Evolutionary conservation across 164 flowering plant species (phyloP).

Genomic region (Piper longum): DNA sequence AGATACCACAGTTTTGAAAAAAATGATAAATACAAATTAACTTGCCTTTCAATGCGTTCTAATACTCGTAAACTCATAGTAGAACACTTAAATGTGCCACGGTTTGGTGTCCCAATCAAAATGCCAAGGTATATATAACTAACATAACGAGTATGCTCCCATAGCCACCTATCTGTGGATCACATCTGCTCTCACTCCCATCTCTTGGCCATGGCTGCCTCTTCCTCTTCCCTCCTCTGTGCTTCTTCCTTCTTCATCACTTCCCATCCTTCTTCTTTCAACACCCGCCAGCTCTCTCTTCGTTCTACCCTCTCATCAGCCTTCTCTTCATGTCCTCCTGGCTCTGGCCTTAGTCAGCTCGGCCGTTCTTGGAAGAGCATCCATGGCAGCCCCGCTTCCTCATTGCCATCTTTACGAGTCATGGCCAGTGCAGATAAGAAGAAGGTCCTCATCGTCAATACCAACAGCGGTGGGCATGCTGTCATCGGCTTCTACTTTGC

Average conservation of each 20-base stretch:
- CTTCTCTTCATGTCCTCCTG: constrained; percentile 23
- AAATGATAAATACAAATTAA: too few relatives aligned
- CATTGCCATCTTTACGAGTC: constrained; percentile 9
- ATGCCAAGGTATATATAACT: too few relatives aligned
- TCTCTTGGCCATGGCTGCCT: constrained; percentile 28
- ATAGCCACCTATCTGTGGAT: not conserved
- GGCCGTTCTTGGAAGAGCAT: not conserved
- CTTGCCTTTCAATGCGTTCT: too few relatives aligned
- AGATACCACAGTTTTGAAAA: too few relatives aligned
- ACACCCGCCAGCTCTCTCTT: constrained; percentile 12
- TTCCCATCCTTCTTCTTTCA: constrained; percentile 14
- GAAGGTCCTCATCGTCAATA: constrained; percentile 84
- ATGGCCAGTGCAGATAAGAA: constrained; percentile 36
- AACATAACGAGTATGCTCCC: not conserved
- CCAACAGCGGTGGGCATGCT: constrained; percentile 93
- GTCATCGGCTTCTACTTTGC: constrained; percentile 91
- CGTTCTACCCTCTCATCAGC: constrained; percentile 15
- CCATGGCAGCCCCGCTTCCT: not conserved
- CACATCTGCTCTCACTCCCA: not conserved
- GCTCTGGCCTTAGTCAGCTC: not conserved
- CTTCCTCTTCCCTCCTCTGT: constrained; percentile 29
- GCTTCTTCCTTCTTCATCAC: constrained; percentile 10
- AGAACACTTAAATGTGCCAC: too few relatives aligned
- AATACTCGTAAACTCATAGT: too few relatives aligned
- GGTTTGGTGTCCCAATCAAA: too few relatives aligned